phyloP scores from a whole-genome alignment of 768 basidiomycete species.

The Podaxis carcinomalis region DNA sequence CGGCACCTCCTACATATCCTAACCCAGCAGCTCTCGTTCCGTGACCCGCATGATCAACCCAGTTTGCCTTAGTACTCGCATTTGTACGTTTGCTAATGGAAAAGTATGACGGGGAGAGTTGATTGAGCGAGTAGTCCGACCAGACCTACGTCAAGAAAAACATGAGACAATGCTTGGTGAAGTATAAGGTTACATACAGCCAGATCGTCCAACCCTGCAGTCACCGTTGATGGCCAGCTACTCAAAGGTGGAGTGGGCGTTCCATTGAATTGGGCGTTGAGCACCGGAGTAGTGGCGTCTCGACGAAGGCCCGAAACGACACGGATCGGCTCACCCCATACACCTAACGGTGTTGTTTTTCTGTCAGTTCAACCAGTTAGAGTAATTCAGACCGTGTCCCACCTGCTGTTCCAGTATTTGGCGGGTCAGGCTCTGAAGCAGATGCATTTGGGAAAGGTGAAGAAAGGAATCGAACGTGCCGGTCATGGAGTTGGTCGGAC shows the following conservation, averaged over 20 bases:
- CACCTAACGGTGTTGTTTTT: constrained; percentile 11
- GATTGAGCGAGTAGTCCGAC: constrained; percentile 32
- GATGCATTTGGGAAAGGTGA: constrained; percentile 15
- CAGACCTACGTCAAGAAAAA: constrained; percentile 16
- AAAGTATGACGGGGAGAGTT: constrained; percentile 27
- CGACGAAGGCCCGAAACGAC: constrained; percentile 33
- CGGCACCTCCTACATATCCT: constrained; percentile 34
- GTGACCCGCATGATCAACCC: constrained; percentile 26
- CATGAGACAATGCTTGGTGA: background rate
- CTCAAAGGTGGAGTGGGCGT: constrained; percentile 26
- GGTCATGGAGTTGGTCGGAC: constrained; percentile 28
- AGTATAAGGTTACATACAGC: constrained; percentile 16
- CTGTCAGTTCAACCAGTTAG: background rate
- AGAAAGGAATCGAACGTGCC: constrained; percentile 30
- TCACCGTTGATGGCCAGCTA: constrained; percentile 32
- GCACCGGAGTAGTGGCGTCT: constrained; percentile 32
- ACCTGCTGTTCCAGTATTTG: constrained; percentile 4
- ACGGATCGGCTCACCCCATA: constrained; percentile 35
- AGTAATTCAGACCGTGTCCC: background rate
- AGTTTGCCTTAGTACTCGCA: constrained; percentile 21
- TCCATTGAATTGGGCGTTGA: constrained; percentile 32
- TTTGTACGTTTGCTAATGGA: constrained; percentile 27
- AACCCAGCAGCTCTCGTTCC: constrained; percentile 30
- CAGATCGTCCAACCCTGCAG: constrained; percentile 25
- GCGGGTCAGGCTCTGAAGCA: background rate